Conservation (phyloP, 1,284 basidiomycete genomes). For the Cerioporus squamosus region DNA sequence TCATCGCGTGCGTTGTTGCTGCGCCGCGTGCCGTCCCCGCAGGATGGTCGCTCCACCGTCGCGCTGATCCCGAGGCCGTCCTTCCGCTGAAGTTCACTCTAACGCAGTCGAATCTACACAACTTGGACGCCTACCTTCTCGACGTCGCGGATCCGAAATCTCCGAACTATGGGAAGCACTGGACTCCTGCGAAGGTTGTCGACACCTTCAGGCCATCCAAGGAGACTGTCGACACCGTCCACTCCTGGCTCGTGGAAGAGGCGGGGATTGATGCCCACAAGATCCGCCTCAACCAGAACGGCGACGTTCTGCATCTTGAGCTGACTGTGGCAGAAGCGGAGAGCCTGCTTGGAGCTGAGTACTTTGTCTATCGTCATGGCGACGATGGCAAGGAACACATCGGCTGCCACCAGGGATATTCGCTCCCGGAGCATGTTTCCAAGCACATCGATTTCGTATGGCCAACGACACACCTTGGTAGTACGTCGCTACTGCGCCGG, state of each 20-base stretch:
- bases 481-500: constrained; percentile 1
- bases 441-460: constrained; percentile 30
- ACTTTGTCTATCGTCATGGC: constrained; percentile 47
- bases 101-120: constrained; percentile 45
- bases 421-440: constrained; percentile 27
- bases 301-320: constrained; percentile 47
- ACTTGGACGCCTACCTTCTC: constrained; percentile 44
- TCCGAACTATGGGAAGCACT: constrained; percentile 45
- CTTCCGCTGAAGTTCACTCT: constrained; percentile 38
- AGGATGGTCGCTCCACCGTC: constrained; percentile 8
- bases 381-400: constrained; percentile 33
- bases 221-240: constrained; percentile 43
- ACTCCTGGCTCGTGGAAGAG: constrained; percentile 21
- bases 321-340: constrained; percentile 49
- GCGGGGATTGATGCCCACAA: constrained; percentile 37
- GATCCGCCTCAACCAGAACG: constrained; percentile 37
- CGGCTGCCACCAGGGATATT: constrained; percentile 35
- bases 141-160: constrained; percentile 50
- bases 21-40: not conserved
- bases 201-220: constrained; percentile 46
- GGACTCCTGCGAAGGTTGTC: constrained; percentile 40
- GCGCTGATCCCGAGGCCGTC: constrained; percentile 2
- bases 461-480: constrained; percentile 27
- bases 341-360: constrained; percentile 45
- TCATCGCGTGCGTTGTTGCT: not conserved